Evolutionary conservation across 805 yeast genomes (phyloP).

Genomic region (Metschnikowia cerradonensis): DNA sequence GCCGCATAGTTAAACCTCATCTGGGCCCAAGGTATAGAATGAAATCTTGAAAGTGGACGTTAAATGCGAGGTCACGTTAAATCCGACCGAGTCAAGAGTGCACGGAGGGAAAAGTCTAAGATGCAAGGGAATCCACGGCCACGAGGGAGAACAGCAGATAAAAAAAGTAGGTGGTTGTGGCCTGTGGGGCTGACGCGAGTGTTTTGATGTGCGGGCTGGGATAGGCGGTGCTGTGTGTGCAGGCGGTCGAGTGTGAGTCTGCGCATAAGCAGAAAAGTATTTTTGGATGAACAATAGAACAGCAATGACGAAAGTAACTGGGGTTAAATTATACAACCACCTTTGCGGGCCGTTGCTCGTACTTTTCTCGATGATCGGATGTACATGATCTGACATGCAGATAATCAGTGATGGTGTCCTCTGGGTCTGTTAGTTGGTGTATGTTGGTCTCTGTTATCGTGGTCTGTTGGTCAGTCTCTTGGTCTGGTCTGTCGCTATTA

Average conservation of each 20-base stretch:
- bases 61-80: no score
- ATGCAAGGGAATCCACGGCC: background rate
- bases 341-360: no score
- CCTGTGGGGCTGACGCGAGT: constrained; percentile 2
- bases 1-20: background rate
- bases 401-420: no score
- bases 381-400: no score
- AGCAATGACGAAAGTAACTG: no score
- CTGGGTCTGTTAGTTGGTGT: no score
- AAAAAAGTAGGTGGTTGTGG: background rate
- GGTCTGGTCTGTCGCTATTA: no score
- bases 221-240: constrained; percentile 2
- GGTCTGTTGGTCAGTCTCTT: no score
- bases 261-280: background rate
- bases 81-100: background rate
- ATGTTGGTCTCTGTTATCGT: no score
- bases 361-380: no score
- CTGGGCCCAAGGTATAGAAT: background rate
- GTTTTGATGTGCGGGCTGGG: background rate
- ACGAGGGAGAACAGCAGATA: background rate
- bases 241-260: background rate
- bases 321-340: no score
- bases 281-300: background rate
- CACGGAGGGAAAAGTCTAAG: background rate
- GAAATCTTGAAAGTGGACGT: background rate